Conservation (phyloP, 2,329 filamentous ascomycete genomes). For the Xylaria multiplex region DNA sequence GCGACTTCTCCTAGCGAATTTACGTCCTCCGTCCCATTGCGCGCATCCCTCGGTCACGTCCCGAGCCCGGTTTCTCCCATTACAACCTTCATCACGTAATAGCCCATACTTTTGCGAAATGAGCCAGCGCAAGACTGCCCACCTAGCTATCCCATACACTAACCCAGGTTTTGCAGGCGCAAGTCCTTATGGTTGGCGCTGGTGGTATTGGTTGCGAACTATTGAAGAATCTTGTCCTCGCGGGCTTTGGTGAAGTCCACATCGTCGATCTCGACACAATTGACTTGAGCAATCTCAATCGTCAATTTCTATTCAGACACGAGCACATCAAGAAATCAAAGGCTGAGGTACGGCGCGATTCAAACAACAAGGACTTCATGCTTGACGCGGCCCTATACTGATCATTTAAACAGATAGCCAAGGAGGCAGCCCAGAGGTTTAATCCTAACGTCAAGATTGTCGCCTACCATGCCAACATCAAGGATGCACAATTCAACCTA, state of each 20-base stretch:
- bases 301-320: slow-evolving; percentile 94
- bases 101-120: slow-evolving; percentile 15
- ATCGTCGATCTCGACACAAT: slow-evolving; percentile 98
- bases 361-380: slow-evolving; percentile 24
- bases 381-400: slow-evolving; percentile 36
- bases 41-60: slow-evolving; percentile 22
- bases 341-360: slow-evolving; percentile 73
- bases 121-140: slow-evolving; percentile 15
- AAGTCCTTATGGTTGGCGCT: slow-evolving; percentile 92
- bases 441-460: slow-evolving; percentile 88
- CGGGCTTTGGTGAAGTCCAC: slow-evolving; percentile 91
- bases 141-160: slow-evolving; percentile 43
- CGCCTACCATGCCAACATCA: slow-evolving; percentile 94
- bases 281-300: slow-evolving; percentile 95
- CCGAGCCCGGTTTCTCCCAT: slow-evolving; percentile 3
- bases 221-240: slow-evolving; percentile 93
- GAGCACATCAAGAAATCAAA: slow-evolving; percentile 99
- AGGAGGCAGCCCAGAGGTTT: slow-evolving; percentile 89
- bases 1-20: slow-evolving; percentile 22
- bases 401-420: slow-evolving; percentile 74
- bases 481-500: slow-evolving; percentile 85
- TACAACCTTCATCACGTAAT: not conserved
- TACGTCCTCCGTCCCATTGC: slow-evolving; percentile 8
- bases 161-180: slow-evolving; percentile 67
- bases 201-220: slow-evolving; percentile 98